Evolutionary conservation across 345 rosid genomes (phyloP).

Genomic region (Eucalyptus tenuipes): DNA sequence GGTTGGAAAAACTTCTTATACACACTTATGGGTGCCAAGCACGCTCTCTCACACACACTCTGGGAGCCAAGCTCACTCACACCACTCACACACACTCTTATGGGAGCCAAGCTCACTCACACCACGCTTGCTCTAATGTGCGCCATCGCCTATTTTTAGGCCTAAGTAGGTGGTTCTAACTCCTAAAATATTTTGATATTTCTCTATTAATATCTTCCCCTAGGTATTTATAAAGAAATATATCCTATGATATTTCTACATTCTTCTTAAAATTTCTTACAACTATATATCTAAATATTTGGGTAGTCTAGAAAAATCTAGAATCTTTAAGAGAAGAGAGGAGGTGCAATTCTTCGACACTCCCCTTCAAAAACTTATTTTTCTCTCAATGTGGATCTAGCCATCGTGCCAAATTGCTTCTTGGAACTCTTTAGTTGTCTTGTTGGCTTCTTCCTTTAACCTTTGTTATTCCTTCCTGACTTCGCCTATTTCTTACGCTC

Average conservation of each 20-base stretch:
- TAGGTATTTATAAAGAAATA: neutral
- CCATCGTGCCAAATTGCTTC: neutral
- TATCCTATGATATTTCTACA: neutral
- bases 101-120: neutral
- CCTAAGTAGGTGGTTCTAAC: neutral
- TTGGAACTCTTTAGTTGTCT: neutral
- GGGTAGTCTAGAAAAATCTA: neutral
- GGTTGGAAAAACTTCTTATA: neutral
- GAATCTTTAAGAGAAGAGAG: neutral
- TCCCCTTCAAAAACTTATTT: neutral
- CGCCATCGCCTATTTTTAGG: neutral
- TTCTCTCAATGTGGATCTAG: neutral
- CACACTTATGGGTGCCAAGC: neutral
- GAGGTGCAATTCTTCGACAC: neutral
- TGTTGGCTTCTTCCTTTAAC: neutral
- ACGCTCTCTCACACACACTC: neutral
- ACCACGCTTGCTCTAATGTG: neutral
- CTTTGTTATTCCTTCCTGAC: neutral
- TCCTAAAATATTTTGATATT: neutral
- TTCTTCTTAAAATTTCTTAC: neutral
- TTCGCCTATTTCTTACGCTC: neutral
- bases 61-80: too few species aligned
- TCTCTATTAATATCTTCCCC: neutral
- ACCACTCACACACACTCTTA: neutral
- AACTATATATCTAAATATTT: neutral